A percentile compares a stretch with the other conserved stretches of the same genome.
Conservation (phyloP, 305 asterid species). For the Caryopteris hybrid region DNA sequence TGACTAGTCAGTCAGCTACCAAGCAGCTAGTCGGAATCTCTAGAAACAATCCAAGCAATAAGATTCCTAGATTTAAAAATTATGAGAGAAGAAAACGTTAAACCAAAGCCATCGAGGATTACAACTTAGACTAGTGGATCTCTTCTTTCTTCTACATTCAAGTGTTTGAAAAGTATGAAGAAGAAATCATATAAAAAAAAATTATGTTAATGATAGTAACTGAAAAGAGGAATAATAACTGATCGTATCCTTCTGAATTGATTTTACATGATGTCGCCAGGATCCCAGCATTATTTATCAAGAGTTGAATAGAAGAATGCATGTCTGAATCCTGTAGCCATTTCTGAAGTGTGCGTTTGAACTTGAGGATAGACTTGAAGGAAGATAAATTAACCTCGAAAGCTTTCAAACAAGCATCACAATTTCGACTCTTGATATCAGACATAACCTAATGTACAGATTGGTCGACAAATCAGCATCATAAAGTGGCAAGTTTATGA, state of each 20-base stretch:
- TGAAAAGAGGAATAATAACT: conserved; percentile 38
- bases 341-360: conserved; percentile 61
- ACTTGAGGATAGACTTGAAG: conserved; percentile 60
- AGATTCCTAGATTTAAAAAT: not conserved
- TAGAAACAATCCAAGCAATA: not conserved
- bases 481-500: not conserved
- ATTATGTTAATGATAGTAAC: conserved; percentile 1
- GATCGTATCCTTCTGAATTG: conserved; percentile 67
- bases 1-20: too few relatives aligned
- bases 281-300: conserved; percentile 91
- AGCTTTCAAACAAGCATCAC: conserved; percentile 55
- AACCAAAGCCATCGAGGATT: not conserved
- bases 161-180: not conserved
- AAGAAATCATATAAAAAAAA: conserved; percentile 4
- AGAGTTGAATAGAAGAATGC: conserved; percentile 75
- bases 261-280: conserved; percentile 65
- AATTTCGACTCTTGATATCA: conserved; percentile 44
- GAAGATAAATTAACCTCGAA: conserved; percentile 68
- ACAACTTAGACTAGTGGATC: not conserved
- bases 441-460: conserved; percentile 45
- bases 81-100: not conserved
- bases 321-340: conserved; percentile 70
- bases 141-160: not conserved
- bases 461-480: conserved; percentile 7
- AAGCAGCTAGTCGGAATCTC: too few relatives aligned